phyloP scores from a whole-genome alignment of 306 rosid species.

The Mimosa bimucronata region DNA sequence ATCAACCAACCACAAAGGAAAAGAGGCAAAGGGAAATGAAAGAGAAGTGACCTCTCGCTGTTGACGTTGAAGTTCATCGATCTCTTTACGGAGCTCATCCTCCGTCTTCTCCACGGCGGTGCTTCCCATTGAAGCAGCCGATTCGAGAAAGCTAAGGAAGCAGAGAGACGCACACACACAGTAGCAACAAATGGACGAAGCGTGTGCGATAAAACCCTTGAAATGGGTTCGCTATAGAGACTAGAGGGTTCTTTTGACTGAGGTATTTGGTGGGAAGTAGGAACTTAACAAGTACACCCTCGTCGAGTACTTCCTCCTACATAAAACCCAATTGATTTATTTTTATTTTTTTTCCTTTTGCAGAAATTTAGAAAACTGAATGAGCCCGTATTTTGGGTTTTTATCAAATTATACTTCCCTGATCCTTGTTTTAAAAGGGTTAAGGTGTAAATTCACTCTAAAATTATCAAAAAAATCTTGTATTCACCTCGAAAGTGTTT shows the following conservation, averaged over 20 bases:
- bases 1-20: background rate
- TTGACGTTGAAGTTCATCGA: slow-evolving; percentile 94
- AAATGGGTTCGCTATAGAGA: background rate
- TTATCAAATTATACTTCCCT: too few relatives aligned
- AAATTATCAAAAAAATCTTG: too few relatives aligned
- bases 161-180: background rate
- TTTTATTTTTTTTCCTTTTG: too few relatives aligned
- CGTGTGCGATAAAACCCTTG: slow-evolving; percentile 12
- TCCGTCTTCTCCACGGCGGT: slow-evolving; percentile 78
- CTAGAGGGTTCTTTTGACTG: background rate
- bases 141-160: background rate
- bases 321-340: too few relatives aligned
- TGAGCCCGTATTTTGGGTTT: too few relatives aligned
- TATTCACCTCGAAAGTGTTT: too few relatives aligned
- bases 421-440: too few relatives aligned
- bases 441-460: too few relatives aligned
- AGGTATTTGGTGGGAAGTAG: background rate
- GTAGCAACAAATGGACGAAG: background rate
- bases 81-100: slow-evolving; percentile 85
- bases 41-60: slow-evolving; percentile 75
- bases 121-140: slow-evolving; percentile 54
- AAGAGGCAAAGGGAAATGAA: background rate
- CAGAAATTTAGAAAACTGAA: too few relatives aligned
- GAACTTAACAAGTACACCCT: background rate
- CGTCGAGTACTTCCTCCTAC: too few relatives aligned